phyloP scores from a whole-genome alignment of 1,284 basidiomycete species.

The Malassezia yamatoensis region DNA sequence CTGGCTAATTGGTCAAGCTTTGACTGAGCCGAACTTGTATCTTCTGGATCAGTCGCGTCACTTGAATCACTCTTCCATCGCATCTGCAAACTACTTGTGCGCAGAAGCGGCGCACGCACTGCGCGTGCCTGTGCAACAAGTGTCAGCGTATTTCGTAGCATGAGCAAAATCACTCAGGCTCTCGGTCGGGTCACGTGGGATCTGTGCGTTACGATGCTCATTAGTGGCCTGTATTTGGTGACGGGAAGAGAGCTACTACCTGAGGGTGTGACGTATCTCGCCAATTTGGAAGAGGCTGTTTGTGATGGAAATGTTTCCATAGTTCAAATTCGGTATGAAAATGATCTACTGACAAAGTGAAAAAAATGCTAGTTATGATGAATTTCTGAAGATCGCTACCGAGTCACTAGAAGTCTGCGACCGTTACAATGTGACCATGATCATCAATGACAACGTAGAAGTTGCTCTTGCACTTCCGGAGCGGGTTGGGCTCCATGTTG shows the following conservation, averaged over 20 bases:
- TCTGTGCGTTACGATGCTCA: not conserved
- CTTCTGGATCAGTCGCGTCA: not conserved
- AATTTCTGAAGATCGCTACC: conserved; percentile 68
- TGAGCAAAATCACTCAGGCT: conserved; percentile 2
- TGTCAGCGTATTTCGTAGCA: not conserved
- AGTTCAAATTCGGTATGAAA: conserved; percentile 55
- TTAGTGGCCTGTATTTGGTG: conserved; percentile 55
- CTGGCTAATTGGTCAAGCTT: conserved; percentile 17
- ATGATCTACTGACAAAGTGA: conserved; percentile 13
- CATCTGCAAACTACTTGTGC: not conserved
- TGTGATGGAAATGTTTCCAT: conserved; percentile 75
- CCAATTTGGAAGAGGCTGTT: conserved; percentile 69
- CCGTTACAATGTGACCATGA: conserved; percentile 68
- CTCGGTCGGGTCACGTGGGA: too few relatives aligned
- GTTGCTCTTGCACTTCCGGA: conserved; percentile 39
- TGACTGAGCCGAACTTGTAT: conserved; percentile 4
- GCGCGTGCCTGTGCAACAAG: not conserved
- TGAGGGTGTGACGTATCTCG: conserved; percentile 59
- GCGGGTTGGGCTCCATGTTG: conserved; percentile 75
- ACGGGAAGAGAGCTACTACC: conserved; percentile 72
- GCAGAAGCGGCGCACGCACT: not conserved
- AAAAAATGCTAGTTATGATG: conserved; percentile 26
- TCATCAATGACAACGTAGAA: conserved; percentile 60
- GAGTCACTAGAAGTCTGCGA: conserved; percentile 66
- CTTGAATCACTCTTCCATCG: not conserved